Evolutionary conservation across 2,329 filamentous ascomycete species (phyloP), one percentile per base, ranked within the genome.

Genomic region (Clarireedia paspali): DNA sequence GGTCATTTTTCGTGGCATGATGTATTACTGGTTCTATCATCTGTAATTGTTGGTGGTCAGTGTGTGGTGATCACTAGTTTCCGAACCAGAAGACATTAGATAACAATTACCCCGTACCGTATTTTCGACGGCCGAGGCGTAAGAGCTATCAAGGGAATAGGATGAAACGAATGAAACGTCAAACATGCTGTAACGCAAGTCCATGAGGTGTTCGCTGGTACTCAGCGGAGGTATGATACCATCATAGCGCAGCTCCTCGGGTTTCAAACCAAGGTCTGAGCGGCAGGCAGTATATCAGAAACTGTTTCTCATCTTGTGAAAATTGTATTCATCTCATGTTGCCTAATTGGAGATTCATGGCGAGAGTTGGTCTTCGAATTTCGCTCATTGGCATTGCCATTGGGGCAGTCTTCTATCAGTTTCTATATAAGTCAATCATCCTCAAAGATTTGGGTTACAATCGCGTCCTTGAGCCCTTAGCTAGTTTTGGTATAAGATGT

Each of bases 401-500:
- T 36, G 51, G 62, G 27, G 60, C 62, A 7, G 10, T 65, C 15
- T 44, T 69, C 7, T 70, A 70, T 56, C 67, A 70, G 60, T 63
- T 66, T 34, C n/a, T 67, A 24, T 61, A 67, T 51, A 66, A 66
- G 50, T 42, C 61, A 23, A 17, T 68, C 14, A 46, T 71, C 10
- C 68, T 69, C 54, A 54, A 61, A 17, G 60, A 61, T 9, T 39
- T 73, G 12, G 70, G 71, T 15, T 50, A 67, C 52, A 66, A 64
- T 6, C 70, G 70, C 6, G 56, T 57, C 17, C 55, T 72, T 44
- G 61, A 64, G 36, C 61, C 67, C 2, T 64, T 73, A 55, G 63
- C 65, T 2, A 63, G 65, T 9, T 73, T 72, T 51, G 66, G 68
- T 61, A 30, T 60, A 4, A 53, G 58, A 9, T 68, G 65, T 47